Evolutionary conservation across 2,329 filamentous ascomycete genomes (phyloP), one percentile per base, ranked within the genome.

Genomic region (Cryphonectria parasitica): DNA sequence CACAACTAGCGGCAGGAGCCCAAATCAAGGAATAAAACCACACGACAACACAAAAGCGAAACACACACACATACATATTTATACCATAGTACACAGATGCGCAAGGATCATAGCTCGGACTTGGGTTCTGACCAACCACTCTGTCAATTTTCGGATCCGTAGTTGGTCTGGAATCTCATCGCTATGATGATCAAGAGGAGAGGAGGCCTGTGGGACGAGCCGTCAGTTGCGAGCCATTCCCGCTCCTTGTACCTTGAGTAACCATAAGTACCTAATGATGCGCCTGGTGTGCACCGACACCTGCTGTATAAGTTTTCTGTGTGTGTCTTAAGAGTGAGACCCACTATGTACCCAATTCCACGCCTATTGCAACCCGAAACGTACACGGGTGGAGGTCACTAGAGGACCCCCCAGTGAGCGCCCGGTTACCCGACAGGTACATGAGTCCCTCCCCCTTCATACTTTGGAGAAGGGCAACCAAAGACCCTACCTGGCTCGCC

Each of bases 31-130:
- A 28, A 49, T 39, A 61, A 11, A 4, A 17, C 19, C 28, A 19
- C 52, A 41, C 61, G 19, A 39, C 22, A 19, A 39, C 52, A 41
- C 54, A 28, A 52, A 49, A 49, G 22, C 45, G n/a, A 49, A n/a
- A 49, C 45, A 49, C 19, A 10, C 45, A n/a, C 19, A 34, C 34
- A 34, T 6, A 34, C 34, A 34, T 34, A 45, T n/a, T n/a, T n/a
- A n/a, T n/a, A n/a, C n/a, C 43, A 45, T 17, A 45, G 3, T n/a
- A n/a, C n/a, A 49, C 8, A n/a, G 13, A 39, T 39, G 36, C 22
- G 22, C 68, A 70, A 41, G 68, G 68, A 63, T 56, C 17, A 56
- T 34, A 63, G 68, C 64, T 60, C 49, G 34, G 45, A n/a, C 64
- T 66, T 62, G 34, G 56, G 25, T 56, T 52, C 62, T 66, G 61